These are phyloP conservation scores for Candida germanica DNA, from an alignment of 805 yeast species.

Conservation along the genomic window DNA sequence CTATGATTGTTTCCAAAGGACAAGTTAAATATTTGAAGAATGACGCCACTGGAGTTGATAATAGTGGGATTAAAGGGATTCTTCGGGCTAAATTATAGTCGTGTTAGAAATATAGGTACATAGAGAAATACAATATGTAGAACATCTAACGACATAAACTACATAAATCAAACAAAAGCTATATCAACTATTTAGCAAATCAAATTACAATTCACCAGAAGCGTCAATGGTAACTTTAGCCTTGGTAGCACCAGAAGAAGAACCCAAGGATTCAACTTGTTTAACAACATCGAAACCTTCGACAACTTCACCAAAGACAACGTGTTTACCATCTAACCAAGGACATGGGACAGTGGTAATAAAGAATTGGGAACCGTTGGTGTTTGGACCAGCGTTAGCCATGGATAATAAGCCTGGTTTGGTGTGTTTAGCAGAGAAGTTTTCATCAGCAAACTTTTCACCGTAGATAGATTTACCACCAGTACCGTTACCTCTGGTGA, in stretches of 20 bases:
- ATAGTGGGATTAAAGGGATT: slow-evolving; percentile 38
- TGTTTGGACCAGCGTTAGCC: slow-evolving; percentile 94
- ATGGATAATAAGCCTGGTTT: slow-evolving; percentile 80
- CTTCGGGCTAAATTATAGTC: slow-evolving; percentile 30
- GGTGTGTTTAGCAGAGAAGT: slow-evolving; percentile 70
- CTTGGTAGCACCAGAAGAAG: slow-evolving; percentile 62
- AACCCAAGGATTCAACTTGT: slow-evolving; percentile 62
- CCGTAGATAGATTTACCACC: slow-evolving; percentile 93
- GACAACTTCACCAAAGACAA: slow-evolving; percentile 72
- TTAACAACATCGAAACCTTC: slow-evolving; percentile 62
- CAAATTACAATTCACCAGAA: slow-evolving; percentile 46
- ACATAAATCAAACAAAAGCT: neutral
- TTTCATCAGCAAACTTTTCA: slow-evolving; percentile 60
- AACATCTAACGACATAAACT: neutral
- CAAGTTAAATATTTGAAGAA: slow-evolving; percentile 26
- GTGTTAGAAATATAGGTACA: too few relatives aligned
- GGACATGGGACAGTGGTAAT: slow-evolving; percentile 77
- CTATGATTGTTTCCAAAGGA: slow-evolving; percentile 30
- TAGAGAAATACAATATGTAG: neutral
- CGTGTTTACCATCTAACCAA: slow-evolving; percentile 78
- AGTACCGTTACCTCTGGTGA: slow-evolving; percentile 71
- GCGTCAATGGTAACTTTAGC: slow-evolving; percentile 63
- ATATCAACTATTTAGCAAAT: too few relatives aligned
- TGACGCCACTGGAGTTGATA: slow-evolving; percentile 27
- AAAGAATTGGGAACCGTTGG: slow-evolving; percentile 90